Conservation (phyloP, 352 stramenopile species). For the Phytopythium ostracodes region DNA sequence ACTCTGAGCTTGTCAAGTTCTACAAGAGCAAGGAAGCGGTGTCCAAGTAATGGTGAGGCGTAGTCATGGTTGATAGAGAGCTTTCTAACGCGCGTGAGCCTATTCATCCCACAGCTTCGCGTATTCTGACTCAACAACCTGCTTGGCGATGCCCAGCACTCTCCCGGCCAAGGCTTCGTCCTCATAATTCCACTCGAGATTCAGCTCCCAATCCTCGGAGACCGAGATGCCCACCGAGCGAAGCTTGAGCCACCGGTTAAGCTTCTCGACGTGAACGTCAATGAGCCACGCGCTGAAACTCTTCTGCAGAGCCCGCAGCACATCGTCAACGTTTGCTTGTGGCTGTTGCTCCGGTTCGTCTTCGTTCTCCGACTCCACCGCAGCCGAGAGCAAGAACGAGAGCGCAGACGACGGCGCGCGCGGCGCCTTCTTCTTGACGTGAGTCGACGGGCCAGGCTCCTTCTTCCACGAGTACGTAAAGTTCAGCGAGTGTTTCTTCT, state of each 20-base stretch:
- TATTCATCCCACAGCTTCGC: slow-evolving; percentile 29
- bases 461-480: slow-evolving; percentile 87
- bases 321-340: slow-evolving; percentile 50
- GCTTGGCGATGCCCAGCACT: slow-evolving; percentile 78
- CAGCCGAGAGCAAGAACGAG: slow-evolving; percentile 74
- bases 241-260: slow-evolving; percentile 74
- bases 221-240: slow-evolving; percentile 61
- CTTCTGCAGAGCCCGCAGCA: slow-evolving; percentile 42
- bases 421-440: slow-evolving; percentile 71
- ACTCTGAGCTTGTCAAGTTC: slow-evolving; percentile 77
- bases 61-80: background rate
- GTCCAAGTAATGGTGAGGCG: no score
- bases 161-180: slow-evolving; percentile 82
- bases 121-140: slow-evolving; percentile 69
- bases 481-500: slow-evolving; percentile 79
- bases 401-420: slow-evolving; percentile 57
- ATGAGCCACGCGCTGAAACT: slow-evolving; percentile 61
- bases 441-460: slow-evolving; percentile 45
- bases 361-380: slow-evolving; percentile 68
- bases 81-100: background rate
- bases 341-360: slow-evolving; percentile 62
- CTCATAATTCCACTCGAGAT: slow-evolving; percentile 82
- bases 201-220: slow-evolving; percentile 73
- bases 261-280: slow-evolving; percentile 50
- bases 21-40: slow-evolving; percentile 47